Conservation (phyloP, 192 early-diverging fungal species). For the Gryganskiella cystojenkinii region DNA sequence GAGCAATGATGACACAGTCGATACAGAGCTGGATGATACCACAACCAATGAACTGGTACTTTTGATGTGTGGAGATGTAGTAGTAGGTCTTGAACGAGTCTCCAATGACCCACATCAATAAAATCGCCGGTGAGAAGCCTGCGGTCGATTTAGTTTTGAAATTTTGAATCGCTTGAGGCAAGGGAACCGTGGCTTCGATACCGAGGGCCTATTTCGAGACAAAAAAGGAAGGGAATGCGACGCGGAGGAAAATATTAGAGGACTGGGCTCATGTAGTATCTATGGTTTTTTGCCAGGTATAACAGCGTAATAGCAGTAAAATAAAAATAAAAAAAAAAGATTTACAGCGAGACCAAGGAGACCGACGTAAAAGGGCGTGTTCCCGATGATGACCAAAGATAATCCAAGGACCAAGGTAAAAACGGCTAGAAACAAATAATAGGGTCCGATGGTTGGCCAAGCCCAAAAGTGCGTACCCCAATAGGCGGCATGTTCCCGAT, state of each 20-base stretch:
- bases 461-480: slow-evolving; percentile 46
- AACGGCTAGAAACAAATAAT: slow-evolving; percentile 30
- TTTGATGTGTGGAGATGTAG: slow-evolving; percentile 59
- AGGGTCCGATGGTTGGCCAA: slow-evolving; percentile 43
- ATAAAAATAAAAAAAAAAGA: slow-evolving; percentile 6
- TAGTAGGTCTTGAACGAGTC: slow-evolving; percentile 69
- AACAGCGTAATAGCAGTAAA: neutral
- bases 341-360: slow-evolving; percentile 44
- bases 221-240: no score
- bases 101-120: slow-evolving; percentile 64
- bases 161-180: slow-evolving; percentile 65
- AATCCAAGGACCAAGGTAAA: slow-evolving; percentile 40
- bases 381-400: slow-evolving; percentile 41
- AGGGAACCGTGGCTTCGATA: slow-evolving; percentile 68
- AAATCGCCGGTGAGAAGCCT: slow-evolving; percentile 61
- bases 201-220: slow-evolving; percentile 55
- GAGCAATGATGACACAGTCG: slow-evolving; percentile 59
- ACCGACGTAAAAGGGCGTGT: slow-evolving; percentile 39
- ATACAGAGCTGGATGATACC: slow-evolving; percentile 65
- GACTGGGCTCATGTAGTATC: no score
- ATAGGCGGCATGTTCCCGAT: slow-evolving; percentile 25
- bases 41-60: slow-evolving; percentile 65
- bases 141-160: slow-evolving; percentile 54
- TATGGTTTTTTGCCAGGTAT: no score
- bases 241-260: no score